Conservation (phyloP, 306 rosid genomes). For the Psophocarpus tetragonolobus region DNA sequence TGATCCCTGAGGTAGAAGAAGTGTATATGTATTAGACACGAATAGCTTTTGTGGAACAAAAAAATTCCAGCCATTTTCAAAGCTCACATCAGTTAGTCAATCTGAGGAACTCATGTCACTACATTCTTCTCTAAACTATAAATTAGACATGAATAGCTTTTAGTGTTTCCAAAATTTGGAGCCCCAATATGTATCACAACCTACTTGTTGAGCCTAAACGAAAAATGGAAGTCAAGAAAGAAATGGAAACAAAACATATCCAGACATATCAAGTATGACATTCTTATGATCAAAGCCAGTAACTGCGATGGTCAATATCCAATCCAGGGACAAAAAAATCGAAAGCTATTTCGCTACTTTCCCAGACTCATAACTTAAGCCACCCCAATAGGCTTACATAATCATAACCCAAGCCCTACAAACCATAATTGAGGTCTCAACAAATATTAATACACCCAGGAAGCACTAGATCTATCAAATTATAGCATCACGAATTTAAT, state of each 20-base stretch:
- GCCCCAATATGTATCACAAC: neutral
- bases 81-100: neutral
- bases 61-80: neutral
- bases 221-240: neutral
- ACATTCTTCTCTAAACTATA: neutral
- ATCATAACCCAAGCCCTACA: neutral
- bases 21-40: too few relatives aligned
- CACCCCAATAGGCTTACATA: neutral
- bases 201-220: neutral
- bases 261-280: neutral
- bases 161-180: neutral
- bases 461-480: conserved; percentile 26
- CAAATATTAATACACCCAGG: neutral
- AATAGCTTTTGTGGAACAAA: too few relatives aligned
- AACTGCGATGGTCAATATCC: neutral
- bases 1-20: neutral
- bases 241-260: neutral
- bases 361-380: neutral
- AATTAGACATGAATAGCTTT: neutral
- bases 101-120: neutral
- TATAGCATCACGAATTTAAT: neutral
- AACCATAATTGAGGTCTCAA: neutral
- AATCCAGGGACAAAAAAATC: neutral
- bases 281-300: neutral
- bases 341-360: neutral